A percentile compares a stretch with the other conserved stretches of the same genome.
Conservation (phyloP, 352 stramenopile genomes). For the Hyaloperonospora arabidopsidis region DNA sequence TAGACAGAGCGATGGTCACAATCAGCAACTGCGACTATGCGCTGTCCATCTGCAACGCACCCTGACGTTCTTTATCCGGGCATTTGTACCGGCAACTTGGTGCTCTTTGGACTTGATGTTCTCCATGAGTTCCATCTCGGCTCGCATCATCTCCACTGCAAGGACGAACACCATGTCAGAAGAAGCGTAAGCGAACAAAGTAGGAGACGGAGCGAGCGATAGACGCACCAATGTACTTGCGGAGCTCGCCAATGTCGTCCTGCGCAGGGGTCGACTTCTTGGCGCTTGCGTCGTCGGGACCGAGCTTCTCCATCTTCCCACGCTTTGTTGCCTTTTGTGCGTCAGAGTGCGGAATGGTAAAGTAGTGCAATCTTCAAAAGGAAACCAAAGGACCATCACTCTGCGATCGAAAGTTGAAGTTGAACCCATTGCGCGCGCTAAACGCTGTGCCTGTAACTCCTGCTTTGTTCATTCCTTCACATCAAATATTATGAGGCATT, state of each 20-base stretch:
- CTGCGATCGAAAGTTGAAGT: slow-evolving; percentile 8
- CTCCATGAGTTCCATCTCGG: slow-evolving; percentile 63
- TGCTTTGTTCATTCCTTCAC: too few species aligned
- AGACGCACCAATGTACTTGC: slow-evolving; percentile 55
- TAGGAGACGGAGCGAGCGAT: background rate
- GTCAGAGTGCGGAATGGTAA: slow-evolving; percentile 19
- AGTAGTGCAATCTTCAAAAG: slow-evolving; percentile 21
- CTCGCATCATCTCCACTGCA: slow-evolving; percentile 74
- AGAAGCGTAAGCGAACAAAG: background rate
- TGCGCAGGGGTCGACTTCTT: slow-evolving; percentile 10
- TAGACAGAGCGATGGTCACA: background rate
- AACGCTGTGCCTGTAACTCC: background rate
- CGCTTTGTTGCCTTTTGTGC: slow-evolving; percentile 1
- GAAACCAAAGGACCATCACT: slow-evolving; percentile 32
- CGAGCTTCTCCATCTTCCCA: slow-evolving; percentile 13
- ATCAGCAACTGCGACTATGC: too few species aligned
- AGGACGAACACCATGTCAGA: background rate
- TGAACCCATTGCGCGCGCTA: background rate
- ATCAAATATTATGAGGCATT: too few species aligned
- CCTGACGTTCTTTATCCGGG: slow-evolving; percentile 48
- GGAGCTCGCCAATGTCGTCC: slow-evolving; percentile 53
- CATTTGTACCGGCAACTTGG: slow-evolving; percentile 35
- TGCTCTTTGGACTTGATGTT: slow-evolving; percentile 60
- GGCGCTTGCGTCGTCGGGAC: background rate
- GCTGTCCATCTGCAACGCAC: slow-evolving; percentile 10